Percentiles rank a stretch among this genome's conserved stretches.
Evolutionary conservation across 345 rosid species (phyloP).

Genomic region (Laguncularia racemosa): DNA sequence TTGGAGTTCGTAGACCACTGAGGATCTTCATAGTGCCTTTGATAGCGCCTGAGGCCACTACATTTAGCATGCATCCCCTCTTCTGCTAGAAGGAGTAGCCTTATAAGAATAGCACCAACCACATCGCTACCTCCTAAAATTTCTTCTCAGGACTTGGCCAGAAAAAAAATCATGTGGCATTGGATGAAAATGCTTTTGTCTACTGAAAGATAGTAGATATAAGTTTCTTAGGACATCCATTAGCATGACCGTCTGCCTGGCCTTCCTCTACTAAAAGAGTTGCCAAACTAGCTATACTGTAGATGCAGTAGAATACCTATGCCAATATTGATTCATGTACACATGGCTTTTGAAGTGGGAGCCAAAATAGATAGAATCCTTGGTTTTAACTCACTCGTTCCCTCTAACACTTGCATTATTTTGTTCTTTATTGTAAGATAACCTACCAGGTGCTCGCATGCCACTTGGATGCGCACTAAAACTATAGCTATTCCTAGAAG

Average conservation of each 20-base stretch:
- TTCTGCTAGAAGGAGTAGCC: slow-evolving; percentile 47
- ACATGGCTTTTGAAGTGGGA: slow-evolving; percentile 51
- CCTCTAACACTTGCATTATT: slow-evolving; percentile 17
- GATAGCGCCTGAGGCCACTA: slow-evolving; percentile 61
- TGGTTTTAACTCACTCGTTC: slow-evolving; percentile 21
- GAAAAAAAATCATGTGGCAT: slow-evolving; percentile 63
- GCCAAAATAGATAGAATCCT: slow-evolving; percentile 34
- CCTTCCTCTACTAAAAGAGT: slow-evolving; percentile 73
- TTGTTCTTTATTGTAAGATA: slow-evolving; percentile 20
- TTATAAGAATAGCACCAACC: slow-evolving; percentile 97
- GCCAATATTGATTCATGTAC: slow-evolving; percentile 70
- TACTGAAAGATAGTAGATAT: slow-evolving; percentile 52
- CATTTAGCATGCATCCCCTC: slow-evolving; percentile 85
- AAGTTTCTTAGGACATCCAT: slow-evolving; percentile 48
- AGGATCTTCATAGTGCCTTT: slow-evolving; percentile 60
- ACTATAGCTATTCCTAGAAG: slow-evolving; percentile 30
- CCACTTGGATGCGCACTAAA: slow-evolving; percentile 25
- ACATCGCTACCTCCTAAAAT: slow-evolving; percentile 82
- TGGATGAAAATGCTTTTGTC: slow-evolving; percentile 69
- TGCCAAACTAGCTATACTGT: slow-evolving; percentile 75
- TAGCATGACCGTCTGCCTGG: slow-evolving; percentile 45
- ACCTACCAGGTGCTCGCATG: slow-evolving; percentile 17
- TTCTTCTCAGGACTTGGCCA: slow-evolving; percentile 91
- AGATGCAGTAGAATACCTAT: slow-evolving; percentile 74
- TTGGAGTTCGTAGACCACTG: slow-evolving; percentile 41